phyloP scores from a whole-genome alignment of 805 yeast genomes.

The Tetrapisispora arboricola region DNA sequence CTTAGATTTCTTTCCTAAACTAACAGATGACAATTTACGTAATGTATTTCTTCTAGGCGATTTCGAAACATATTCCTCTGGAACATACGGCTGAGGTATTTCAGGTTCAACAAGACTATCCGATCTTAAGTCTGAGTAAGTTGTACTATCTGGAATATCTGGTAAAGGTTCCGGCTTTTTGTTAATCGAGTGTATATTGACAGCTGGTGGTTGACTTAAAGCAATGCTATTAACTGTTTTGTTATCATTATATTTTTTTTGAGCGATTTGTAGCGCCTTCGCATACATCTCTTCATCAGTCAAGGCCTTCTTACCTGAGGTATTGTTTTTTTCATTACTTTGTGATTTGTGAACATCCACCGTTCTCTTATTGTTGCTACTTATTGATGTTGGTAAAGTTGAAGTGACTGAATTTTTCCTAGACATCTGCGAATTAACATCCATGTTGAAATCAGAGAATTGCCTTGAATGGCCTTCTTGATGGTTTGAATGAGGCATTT shows the following conservation, averaged over 20 bases:
- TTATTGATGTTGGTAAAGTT: not conserved
- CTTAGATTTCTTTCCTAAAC: conserved; percentile 1
- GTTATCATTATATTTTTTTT: conserved; percentile 28
- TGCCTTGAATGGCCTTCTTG: not conserved
- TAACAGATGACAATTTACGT: conserved; percentile 2
- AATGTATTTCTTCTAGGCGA: not conserved
- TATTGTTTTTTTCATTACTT: not conserved
- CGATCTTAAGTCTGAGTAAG: not conserved
- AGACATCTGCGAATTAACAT: not conserved
- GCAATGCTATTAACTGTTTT: conserved; percentile 2
- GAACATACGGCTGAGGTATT: not conserved
- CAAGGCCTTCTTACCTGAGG: conserved; percentile 4
- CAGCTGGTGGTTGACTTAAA: not conserved
- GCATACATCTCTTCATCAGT: conserved; percentile 46
- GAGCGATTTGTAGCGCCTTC: conserved; percentile 47
- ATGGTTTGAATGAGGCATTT: not conserved
- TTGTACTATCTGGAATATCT: not conserved
- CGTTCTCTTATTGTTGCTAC: not conserved
- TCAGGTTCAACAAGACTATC: not conserved
- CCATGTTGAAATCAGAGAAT: not conserved
- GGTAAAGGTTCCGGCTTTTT: not conserved
- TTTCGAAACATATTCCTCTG: not conserved
- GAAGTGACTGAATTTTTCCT: not conserved
- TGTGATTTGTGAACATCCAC: not conserved
- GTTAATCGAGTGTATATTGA: not conserved